Conservation (phyloP, 768 basidiomycete species). For the Lentinus tigrinus region DNA sequence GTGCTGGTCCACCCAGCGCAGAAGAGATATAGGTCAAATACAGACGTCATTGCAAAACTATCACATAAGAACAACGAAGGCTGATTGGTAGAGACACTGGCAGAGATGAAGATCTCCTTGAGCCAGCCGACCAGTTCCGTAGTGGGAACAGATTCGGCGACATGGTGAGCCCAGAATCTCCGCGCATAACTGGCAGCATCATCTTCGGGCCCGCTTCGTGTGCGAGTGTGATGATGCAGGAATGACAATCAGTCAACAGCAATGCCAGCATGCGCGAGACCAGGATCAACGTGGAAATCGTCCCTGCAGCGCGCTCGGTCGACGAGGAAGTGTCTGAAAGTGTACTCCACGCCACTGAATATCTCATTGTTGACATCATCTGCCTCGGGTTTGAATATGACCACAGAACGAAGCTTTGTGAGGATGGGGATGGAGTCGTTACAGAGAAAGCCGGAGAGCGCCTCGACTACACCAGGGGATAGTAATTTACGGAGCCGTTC, state of each 20-base stretch:
- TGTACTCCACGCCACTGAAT: neutral
- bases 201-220: no score
- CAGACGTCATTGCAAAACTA: no score
- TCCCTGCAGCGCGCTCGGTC: neutral
- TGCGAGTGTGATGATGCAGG: no score
- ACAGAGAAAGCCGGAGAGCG: neutral
- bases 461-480: neutral
- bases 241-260: neutral
- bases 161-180: no score
- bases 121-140: no score
- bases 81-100: no score
- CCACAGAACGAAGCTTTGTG: neutral
- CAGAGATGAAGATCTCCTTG: no score
- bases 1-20: no score
- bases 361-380: neutral
- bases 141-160: no score
- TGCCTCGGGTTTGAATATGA: neutral
- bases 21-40: no score
- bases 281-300: neutral
- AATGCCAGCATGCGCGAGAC: neutral
- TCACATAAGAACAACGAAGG: no score
- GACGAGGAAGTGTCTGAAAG: neutral
- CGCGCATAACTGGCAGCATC: no score
- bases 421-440: neutral
- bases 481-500: neutral